Percentiles rank a stretch among this genome's conserved stretches.
These are phyloP conservation scores for Yamadazyma oceani DNA, from an alignment of 1,139 yeast species.

Conservation along the genomic window DNA sequence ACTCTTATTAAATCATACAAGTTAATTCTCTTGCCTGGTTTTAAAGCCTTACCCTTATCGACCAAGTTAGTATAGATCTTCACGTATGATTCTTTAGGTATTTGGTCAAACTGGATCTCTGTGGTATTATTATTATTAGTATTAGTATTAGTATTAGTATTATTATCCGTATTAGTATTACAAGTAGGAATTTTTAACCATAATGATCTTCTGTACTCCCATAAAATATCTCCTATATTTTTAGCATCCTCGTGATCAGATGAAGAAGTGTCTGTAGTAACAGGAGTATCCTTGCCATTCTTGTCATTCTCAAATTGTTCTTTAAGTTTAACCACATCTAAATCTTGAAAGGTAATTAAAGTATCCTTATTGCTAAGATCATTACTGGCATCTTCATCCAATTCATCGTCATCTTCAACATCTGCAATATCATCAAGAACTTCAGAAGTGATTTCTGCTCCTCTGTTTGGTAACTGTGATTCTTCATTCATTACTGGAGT, in stretches of 20 bases:
- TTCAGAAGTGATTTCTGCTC: not conserved
- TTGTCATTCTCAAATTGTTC: conserved; percentile 15
- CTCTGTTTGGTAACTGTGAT: not conserved
- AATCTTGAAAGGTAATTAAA: conserved; percentile 8
- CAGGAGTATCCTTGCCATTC: too few relatives aligned
- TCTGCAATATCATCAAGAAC: conserved; percentile 15
- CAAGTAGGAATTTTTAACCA: conserved; percentile 43
- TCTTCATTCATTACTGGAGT: conserved; percentile 5
- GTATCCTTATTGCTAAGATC: conserved; percentile 7
- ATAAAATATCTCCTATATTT: conserved; percentile 49
- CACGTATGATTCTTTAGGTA: conserved; percentile 50
- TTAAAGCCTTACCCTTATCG: conserved; percentile 56
- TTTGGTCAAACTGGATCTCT: conserved; percentile 33
- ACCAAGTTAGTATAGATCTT: conserved; percentile 59
- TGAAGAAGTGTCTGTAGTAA: too few relatives aligned
- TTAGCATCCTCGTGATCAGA: conserved; percentile 17
- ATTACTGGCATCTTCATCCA: conserved; percentile 7
- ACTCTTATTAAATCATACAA: conserved; percentile 59
- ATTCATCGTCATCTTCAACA: conserved; percentile 12
- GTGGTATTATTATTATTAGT: too few relatives aligned
- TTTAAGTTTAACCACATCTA: conserved; percentile 13
- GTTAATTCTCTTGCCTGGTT: conserved; percentile 51
- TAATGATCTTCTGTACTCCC: conserved; percentile 58
- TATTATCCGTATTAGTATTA: too few relatives aligned
- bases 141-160: too few relatives aligned